phyloP scores from a whole-genome alignment of 768 basidiomycete species.

The Flagelloscypha sp. region DNA sequence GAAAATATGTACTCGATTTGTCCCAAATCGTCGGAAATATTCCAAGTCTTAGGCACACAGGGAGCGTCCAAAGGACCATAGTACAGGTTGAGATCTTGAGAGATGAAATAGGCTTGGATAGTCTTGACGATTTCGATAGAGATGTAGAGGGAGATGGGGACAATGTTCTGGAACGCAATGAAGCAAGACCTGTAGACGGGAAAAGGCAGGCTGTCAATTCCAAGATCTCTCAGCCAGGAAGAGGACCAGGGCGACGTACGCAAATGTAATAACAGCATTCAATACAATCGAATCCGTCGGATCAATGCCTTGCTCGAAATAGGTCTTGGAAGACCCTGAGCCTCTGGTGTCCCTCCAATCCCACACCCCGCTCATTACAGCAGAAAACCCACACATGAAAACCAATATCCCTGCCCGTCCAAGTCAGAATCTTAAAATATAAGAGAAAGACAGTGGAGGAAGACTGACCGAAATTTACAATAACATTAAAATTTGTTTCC shows the following conservation, averaged over 20 bases:
- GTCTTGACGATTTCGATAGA: conserved; percentile 98
- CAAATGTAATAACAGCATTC: conserved; percentile 84
- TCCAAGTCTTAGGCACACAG: conserved; percentile 96
- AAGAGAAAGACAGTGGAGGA: no score
- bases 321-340: conserved; percentile 46
- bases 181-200: conserved; percentile 62
- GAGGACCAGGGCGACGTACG: conserved; percentile 42
- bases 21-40: conserved; percentile 95
- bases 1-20: conserved; percentile 96
- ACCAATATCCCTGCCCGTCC: no score
- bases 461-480: conserved; percentile 86
- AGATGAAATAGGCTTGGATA: conserved; percentile 94
- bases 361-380: conserved; percentile 67
- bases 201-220: conserved; percentile 7
- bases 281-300: conserved; percentile 52
- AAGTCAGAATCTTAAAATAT: no score
- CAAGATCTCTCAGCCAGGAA: not conserved
- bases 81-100: conserved; percentile 95
- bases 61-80: conserved; percentile 79
- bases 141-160: conserved; percentile 93
- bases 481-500: conserved; percentile 97
- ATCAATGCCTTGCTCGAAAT: conserved; percentile 65
- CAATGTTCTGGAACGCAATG: conserved; percentile 96
- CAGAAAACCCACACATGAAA: conserved; percentile 68
- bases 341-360: conserved; percentile 57